phyloP scores from a whole-genome alignment of 768 basidiomycete genomes.

The Leccinum rimulosum region DNA sequence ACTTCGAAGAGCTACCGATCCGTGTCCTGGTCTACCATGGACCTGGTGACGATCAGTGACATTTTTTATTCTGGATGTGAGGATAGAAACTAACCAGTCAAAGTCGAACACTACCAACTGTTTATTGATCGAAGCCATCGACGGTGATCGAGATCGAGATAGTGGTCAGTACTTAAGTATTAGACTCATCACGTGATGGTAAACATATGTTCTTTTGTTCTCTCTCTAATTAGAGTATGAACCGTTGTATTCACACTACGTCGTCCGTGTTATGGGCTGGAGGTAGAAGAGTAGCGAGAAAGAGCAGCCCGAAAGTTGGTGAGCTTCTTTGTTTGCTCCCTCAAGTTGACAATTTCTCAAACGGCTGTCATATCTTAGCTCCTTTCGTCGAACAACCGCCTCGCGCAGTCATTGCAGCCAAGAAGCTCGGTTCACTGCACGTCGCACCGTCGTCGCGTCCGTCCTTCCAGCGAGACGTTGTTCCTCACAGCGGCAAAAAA shows the following conservation, averaged over 20 bases:
- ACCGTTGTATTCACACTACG: conserved; percentile 2
- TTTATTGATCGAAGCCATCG: conserved; percentile 32
- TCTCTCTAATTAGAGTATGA: background rate
- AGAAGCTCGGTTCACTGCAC: conserved; percentile 27
- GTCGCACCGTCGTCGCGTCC: conserved; percentile 20
- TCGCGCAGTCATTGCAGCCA: conserved; percentile 27
- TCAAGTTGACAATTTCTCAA: background rate
- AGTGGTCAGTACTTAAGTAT: background rate
- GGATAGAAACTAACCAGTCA: conserved; percentile 67
- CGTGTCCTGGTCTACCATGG: conserved; percentile 92
- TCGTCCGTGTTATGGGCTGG: conserved; percentile 7
- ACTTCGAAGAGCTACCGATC: conserved; percentile 94
- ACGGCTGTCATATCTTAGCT: conserved; percentile 3
- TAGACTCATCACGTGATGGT: background rate
- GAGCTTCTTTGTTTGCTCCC: conserved; percentile 1
- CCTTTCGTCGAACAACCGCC: conserved; percentile 26
- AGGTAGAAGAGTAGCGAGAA: conserved; percentile 15
- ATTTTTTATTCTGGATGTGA: background rate
- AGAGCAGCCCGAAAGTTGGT: conserved; percentile 13
- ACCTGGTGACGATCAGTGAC: conserved; percentile 46
- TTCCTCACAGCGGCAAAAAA: conserved; percentile 19
- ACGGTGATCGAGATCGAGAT: background rate
- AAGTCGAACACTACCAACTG: conserved; percentile 95
- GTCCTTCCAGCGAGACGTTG: conserved; percentile 15
- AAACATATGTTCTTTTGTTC: background rate